Evolutionary conservation across 345 rosid genomes (phyloP).

Genomic region (Dimocarpus longan): DNA sequence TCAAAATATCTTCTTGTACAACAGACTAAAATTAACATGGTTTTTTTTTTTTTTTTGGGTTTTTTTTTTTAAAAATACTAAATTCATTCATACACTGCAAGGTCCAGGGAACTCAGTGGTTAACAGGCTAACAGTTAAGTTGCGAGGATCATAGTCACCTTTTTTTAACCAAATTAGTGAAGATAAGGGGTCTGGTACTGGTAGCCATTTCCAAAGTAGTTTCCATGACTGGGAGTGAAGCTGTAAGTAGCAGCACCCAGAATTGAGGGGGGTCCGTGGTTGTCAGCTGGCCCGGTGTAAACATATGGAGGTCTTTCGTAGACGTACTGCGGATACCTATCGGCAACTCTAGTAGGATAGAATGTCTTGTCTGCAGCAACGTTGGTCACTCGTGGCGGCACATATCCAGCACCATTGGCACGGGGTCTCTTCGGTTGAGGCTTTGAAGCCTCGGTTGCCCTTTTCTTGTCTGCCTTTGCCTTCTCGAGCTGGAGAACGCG

Average conservation of each 20-base stretch:
- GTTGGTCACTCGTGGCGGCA: conserved; percentile 58
- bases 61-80: conserved; percentile 45
- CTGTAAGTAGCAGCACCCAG: conserved; percentile 63
- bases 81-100: conserved; percentile 67
- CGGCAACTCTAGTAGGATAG: conserved; percentile 67
- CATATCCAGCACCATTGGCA: conserved; percentile 62
- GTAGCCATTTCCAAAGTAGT: conserved; percentile 91
- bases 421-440: conserved; percentile 96
- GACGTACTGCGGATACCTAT: conserved; percentile 76
- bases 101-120: conserved; percentile 44
- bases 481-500: conserved; percentile 83
- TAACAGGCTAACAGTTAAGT: conserved; percentile 68
- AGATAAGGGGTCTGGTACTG: conserved; percentile 87
- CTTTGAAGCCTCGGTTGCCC: conserved; percentile 78
- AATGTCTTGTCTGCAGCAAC: conserved; percentile 49
- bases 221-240: conserved; percentile 74
- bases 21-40: conserved; percentile 52
- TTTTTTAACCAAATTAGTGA: conserved; percentile 54
- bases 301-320: conserved; percentile 80
- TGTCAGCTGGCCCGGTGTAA: conserved; percentile 60
- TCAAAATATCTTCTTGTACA: conserved; percentile 50
- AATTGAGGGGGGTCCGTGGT: conserved; percentile 51
- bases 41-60: conserved; percentile 21
- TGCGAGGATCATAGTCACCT: conserved; percentile 59
- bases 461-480: conserved; percentile 89